A percentile compares a stretch with the other conserved stretches of the same genome.
Conservation (phyloP, 2,329 filamentous ascomycete genomes). For the Zymoseptoria brevis region DNA sequence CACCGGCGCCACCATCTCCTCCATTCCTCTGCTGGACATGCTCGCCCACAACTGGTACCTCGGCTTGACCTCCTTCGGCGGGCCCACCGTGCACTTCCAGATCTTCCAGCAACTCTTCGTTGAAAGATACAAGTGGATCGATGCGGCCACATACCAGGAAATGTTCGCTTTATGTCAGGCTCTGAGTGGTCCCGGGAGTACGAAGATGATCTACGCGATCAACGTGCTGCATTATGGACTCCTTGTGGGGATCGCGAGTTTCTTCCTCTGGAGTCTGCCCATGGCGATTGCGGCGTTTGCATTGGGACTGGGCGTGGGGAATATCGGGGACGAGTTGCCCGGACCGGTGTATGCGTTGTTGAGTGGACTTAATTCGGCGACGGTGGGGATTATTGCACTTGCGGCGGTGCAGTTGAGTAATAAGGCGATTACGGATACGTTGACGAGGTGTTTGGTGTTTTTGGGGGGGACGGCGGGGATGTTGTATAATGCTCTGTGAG, state of each 20-base stretch:
- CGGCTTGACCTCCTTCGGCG: constrained; percentile 30
- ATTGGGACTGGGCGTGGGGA: constrained; percentile 56
- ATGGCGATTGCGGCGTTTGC: constrained; percentile 64
- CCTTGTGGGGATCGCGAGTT: constrained; percentile 49
- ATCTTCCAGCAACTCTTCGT: constrained; percentile 59
- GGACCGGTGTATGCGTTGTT: constrained; percentile 59
- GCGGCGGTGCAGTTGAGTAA: constrained; percentile 58
- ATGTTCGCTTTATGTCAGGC: constrained; percentile 63
- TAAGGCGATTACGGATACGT: constrained; percentile 58
- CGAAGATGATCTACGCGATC: constrained; percentile 66
- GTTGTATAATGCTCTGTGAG: constrained; percentile 55
- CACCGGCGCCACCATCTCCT: constrained; percentile 2
- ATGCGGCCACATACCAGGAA: constrained; percentile 64
- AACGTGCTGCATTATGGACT: constrained; percentile 56
- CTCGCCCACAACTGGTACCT: constrained; percentile 20
- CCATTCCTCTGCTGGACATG: constrained; percentile 12
- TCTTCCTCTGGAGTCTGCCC: constrained; percentile 61
- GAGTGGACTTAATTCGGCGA: constrained; percentile 63
- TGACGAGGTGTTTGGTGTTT: constrained; percentile 58
- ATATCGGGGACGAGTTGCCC: constrained; percentile 52
- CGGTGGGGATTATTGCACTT: constrained; percentile 63
- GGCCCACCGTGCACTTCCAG: constrained; percentile 62
- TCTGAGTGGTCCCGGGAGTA: constrained; percentile 59
- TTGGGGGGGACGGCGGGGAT: constrained; percentile 56
- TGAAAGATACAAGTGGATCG: constrained; percentile 54